Base-by-base conservation (phyloP, 2,329 filamentous ascomycete species). In the Talaromyces marneffei region DNA sequence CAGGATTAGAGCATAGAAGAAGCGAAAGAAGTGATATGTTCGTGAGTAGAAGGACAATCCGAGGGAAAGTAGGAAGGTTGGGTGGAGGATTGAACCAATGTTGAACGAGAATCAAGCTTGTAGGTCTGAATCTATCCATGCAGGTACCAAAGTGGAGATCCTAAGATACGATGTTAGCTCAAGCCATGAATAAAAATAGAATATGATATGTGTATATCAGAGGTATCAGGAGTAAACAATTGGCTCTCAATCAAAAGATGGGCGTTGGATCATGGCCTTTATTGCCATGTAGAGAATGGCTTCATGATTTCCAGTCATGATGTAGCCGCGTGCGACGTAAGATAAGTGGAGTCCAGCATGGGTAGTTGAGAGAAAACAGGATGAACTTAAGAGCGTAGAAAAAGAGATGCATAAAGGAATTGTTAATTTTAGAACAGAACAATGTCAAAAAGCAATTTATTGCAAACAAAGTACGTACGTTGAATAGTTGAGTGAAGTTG, bases 341-440 rank as follows among this genome's bases (percentile, higher is more conserved):
- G 16, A 29, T 55, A 27, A 55, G 52, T 55, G 53, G 53, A 56
- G 53, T 42, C 37, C 27, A 29, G 18, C 25, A 27, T 50, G 48
- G 48, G 48, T 33, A 12, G 9, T 18, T 9, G 6, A 40, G 9
- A 31, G n/a, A 9, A 57, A 57, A 16, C 31, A 54, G 23, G 50
- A 35, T 35, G 48, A 33, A 9, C 18, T 20, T 52, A 2, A 52
- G 9, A 14, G 25, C 8, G n/a, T 12, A 52, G n/a, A 14, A 27
- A 20, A 5, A 33, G 10, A 33, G 33, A 20, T 16, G 37, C n/a
- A 57, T 29, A 1, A 14, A 2, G 8, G 7, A 53, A 35, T 20
- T 57, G 55, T 57, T 57, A 57, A 57, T 35, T 57, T 57, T 57
- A 46, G 55, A 57, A 46, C 31, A 35, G n/a, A n/a, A 4, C 9